Conservation (phyloP, 768 basidiomycete genomes). For the Phlegmacium glaucopus region DNA sequence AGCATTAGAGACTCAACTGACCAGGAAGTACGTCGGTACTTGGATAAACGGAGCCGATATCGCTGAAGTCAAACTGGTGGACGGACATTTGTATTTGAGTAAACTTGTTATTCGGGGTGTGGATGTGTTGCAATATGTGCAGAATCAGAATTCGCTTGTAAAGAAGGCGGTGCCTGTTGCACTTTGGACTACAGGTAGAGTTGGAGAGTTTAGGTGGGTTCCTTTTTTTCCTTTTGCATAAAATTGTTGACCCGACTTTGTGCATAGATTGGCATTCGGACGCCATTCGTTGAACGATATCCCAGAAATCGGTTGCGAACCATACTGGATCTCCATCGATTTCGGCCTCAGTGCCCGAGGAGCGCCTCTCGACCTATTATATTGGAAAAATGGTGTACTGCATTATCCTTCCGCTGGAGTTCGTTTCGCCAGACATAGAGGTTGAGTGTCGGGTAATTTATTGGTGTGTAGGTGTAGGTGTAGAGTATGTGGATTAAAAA, state of each 20-base stretch:
- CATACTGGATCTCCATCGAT: conserved; percentile 34
- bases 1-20: no score
- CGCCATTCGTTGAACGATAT: conserved; percentile 23
- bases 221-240: background rate
- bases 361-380: conserved; percentile 32
- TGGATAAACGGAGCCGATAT: conserved; percentile 29
- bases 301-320: conserved; percentile 27
- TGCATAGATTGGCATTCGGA: conserved; percentile 26
- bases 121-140: conserved; percentile 32
- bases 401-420: conserved; percentile 34
- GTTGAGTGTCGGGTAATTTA: background rate
- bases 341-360: conserved; percentile 21
- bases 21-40: conserved; percentile 26
- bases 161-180: conserved; percentile 16
- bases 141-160: conserved; percentile 10
- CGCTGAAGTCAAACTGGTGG: conserved; percentile 27
- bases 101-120: conserved; percentile 29
- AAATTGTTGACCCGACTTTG: background rate
- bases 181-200: conserved; percentile 36
- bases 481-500: background rate
- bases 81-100: conserved; percentile 28
- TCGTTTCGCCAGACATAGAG: conserved; percentile 16
- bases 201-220: conserved; percentile 34
- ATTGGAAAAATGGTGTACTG: conserved; percentile 29
- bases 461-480: no score